These are phyloP conservation scores for Beta macrorhiza DNA, from an alignment of 179 eudicot species.

Conservation along the genomic window DNA sequence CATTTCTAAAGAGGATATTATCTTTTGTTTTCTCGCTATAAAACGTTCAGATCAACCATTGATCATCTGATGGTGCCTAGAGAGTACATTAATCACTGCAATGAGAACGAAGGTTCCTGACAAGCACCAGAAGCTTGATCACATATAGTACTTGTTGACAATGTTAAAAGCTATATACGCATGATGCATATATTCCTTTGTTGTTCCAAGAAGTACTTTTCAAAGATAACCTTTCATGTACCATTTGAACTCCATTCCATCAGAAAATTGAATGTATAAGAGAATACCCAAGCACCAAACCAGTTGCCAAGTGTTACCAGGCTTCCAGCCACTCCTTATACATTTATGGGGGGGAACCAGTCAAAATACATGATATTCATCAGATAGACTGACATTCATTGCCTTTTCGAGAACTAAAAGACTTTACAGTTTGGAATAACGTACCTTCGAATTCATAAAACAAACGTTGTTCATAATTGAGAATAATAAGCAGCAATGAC, in stretches of 20 bases:
- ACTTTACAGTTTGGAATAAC: too few species aligned
- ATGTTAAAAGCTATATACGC: neutral
- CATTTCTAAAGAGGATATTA: neutral
- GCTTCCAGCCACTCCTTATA: conserved; percentile 88
- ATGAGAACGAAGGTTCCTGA: conserved; percentile 22
- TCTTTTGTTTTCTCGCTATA: neutral
- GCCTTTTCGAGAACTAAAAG: too few species aligned
- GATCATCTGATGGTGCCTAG: too few species aligned
- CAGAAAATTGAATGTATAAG: conserved; percentile 87
- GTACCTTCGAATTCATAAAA: too few species aligned
- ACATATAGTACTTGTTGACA: too few species aligned
- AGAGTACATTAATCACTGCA: conserved; percentile 7
- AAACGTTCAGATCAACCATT: neutral
- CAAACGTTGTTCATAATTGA: too few species aligned
- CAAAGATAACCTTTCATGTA: conserved; percentile 21
- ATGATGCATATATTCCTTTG: too few species aligned
- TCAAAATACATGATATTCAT: neutral
- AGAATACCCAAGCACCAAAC: conserved; percentile 84
- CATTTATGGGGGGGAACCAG: conserved; percentile 80
- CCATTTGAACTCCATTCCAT: conserved; percentile 89
- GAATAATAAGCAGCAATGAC: neutral
- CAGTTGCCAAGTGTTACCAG: conserved; percentile 84
- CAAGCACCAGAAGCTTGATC: neutral
- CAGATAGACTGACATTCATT: neutral
- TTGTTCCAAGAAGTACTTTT: too few species aligned